Percentiles rank a stretch among this genome's conserved stretches.
Conservation (phyloP, 176 grass and related monocot genomes). For the Musa itinerans region DNA sequence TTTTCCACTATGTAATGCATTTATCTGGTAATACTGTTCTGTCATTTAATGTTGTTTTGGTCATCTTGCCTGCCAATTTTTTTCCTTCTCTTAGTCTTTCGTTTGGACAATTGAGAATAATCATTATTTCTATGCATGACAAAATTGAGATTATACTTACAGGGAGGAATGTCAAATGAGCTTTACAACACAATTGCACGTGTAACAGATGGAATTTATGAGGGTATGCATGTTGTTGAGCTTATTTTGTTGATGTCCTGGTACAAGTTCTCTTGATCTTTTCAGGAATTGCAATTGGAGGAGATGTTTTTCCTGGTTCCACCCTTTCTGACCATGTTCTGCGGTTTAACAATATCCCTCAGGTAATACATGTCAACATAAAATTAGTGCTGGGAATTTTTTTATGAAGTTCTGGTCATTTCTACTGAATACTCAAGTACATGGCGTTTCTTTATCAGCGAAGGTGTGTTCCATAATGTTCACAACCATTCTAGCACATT, state of each 20-base stretch:
- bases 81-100: not conserved
- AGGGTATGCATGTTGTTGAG: conserved; percentile 39
- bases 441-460: not conserved
- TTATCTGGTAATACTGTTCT: no score
- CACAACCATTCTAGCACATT: not conserved
- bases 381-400: no score
- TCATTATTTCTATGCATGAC: not conserved
- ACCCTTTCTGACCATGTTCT: conserved; percentile 90
- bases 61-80: no score
- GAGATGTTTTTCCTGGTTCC: conserved; percentile 94
- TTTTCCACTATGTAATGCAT: no score
- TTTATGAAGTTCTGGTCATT: no score
- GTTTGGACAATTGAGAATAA: not conserved
- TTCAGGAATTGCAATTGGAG: conserved; percentile 92
- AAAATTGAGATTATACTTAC: conserved; percentile 25
- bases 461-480: not conserved
- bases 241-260: not conserved
- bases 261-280: not conserved
- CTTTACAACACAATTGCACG: conserved; percentile 91
- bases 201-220: conserved; percentile 98
- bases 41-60: no score
- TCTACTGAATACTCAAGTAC: no score
- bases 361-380: conserved; percentile 29
- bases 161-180: conserved; percentile 99
- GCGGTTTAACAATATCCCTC: conserved; percentile 88